Evolutionary conservation across 805 yeast genomes (phyloP).

Genomic region (Starmerella gropengiesseri): DNA sequence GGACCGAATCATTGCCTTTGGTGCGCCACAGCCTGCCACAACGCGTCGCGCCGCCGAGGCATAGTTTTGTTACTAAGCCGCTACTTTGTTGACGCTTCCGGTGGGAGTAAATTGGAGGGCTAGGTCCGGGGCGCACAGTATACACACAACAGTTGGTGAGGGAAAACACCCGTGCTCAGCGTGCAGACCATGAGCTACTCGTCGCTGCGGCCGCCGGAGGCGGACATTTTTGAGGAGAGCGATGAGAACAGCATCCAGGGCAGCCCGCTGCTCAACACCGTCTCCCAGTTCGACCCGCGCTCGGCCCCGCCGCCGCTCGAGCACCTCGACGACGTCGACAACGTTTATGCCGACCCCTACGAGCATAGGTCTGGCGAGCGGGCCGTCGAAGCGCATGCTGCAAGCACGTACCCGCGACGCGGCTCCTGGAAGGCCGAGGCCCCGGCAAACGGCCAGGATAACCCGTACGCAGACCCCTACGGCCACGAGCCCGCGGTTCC

Average conservation of each 20-base stretch:
- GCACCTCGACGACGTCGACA: background rate
- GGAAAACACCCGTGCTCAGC: too few relatives aligned
- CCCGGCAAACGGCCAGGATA: too few relatives aligned
- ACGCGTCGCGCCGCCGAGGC: conserved; percentile 3
- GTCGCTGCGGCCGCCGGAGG: conserved; percentile 12
- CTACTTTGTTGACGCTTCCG: too few relatives aligned
- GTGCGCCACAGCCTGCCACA: background rate
- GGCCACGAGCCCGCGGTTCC: background rate
- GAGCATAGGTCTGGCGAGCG: background rate
- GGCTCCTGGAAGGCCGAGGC: too few relatives aligned
- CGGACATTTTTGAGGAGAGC: conserved; percentile 8
- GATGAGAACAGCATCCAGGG: conserved; percentile 22
- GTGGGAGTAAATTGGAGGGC: too few relatives aligned
- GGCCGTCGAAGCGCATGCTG: background rate
- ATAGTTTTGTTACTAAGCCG: too few relatives aligned
- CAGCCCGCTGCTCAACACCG: conserved; percentile 20
- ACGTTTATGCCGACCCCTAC: conserved; percentile 1
- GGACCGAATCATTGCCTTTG: conserved; percentile 29
- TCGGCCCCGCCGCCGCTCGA: background rate
- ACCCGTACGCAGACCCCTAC: too few relatives aligned
- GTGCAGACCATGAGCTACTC: conserved; percentile 8
- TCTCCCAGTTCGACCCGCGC: conserved; percentile 4
- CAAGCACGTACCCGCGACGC: too few relatives aligned
- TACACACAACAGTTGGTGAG: background rate
- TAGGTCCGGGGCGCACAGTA: background rate